Percentiles rank a stretch among this genome's conserved stretches.
phyloP scores from a whole-genome alignment of 164 flowering plant genomes.

The Macadamia integrifolia region DNA sequence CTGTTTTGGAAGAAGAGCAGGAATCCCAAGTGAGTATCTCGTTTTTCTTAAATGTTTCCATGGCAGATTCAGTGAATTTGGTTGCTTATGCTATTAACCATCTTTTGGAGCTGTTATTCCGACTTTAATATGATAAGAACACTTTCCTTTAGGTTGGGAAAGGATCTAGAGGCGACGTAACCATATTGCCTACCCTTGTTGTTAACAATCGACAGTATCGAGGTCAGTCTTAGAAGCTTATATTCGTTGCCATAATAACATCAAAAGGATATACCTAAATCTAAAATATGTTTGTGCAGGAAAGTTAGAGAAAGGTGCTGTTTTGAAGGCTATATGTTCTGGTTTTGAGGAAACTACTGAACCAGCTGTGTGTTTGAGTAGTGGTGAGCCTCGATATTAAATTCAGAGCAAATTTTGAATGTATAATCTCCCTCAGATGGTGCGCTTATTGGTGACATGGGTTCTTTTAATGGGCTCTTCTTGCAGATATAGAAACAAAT shows the following conservation, averaged over 20 bases:
- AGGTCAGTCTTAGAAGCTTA: conserved; percentile 43
- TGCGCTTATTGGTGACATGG: neutral
- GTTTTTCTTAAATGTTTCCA: neutral
- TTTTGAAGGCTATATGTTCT: conserved; percentile 91
- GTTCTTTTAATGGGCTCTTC: conserved; percentile 6
- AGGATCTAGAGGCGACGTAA: conserved; percentile 91
- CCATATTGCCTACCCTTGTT: conserved; percentile 74
- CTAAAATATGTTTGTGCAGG: conserved; percentile 48
- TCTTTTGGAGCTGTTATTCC: no score
- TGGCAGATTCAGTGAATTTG: neutral
- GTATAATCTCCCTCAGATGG: neutral
- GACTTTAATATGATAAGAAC: conserved; percentile 2
- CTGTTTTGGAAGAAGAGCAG: conserved; percentile 73
- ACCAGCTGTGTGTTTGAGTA: conserved; percentile 83
- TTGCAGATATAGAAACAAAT: conserved; percentile 83
- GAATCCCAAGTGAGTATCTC: conserved; percentile 54
- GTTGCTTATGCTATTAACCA: neutral
- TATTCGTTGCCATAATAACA: neutral
- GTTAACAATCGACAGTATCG: conserved; percentile 76
- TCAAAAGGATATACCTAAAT: conserved; percentile 7
- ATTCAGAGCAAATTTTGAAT: conserved; percentile 5
- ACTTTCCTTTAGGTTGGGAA: conserved; percentile 59
- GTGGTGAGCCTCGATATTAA: conserved; percentile 42
- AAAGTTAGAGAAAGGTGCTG: conserved; percentile 88
- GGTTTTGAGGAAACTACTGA: conserved; percentile 99